Base-by-base conservation (phyloP, 2,329 filamentous ascomycete genomes). In the Aspergillus proliferans region DNA sequence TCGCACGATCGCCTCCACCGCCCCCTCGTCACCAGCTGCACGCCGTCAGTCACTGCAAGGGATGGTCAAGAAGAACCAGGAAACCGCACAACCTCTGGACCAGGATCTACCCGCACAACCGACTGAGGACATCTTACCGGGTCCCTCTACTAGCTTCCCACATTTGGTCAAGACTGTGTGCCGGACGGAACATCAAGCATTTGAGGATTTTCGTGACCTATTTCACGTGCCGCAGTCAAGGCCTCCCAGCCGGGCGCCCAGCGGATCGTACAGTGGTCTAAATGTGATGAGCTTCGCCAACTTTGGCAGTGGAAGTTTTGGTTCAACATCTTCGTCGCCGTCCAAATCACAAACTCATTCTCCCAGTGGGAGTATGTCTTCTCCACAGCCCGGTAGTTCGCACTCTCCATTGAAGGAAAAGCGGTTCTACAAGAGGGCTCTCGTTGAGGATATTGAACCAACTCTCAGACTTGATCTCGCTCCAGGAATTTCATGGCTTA, bases 391-490 rank as follows among this genome's bases (percentile, higher is more conserved):
- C 3, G 66, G 69, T 4, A 68, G 71, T 10, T 73, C 70, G 33
- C 66, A 67, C 48, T 59, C 65, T 3, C 83, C 84, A 4, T 73
- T 98, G 38, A 95, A 93, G 63, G 93, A 97, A 49, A 88, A 87
- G 24, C 88, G 87, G 56, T 98, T 97, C 65, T 98, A 92, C 74
- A 97, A 97, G 73, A 84, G 93, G 43, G 85, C 84, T 5, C 71
- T 97, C 22, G 79, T 82, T 18, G 93, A 98, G 67, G 93, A 98
- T 63, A 88, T 98, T 49, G 93, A 98, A 65, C 93, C 93, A 0
- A 95, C 93, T 0, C 74, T 98, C 8, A 84, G 93, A 39, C 80
- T 98, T 3, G 93, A 98, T 66, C 80, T 83, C 2, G 91, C 93
- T 0, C 93, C 93, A 0, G 88, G 91, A 0, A 80, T 98, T 24